Percentiles rank a stretch among this genome's conserved stretches.
Conservation (phyloP, 352 stramenopile species). For the Phytophthora sojae region DNA sequence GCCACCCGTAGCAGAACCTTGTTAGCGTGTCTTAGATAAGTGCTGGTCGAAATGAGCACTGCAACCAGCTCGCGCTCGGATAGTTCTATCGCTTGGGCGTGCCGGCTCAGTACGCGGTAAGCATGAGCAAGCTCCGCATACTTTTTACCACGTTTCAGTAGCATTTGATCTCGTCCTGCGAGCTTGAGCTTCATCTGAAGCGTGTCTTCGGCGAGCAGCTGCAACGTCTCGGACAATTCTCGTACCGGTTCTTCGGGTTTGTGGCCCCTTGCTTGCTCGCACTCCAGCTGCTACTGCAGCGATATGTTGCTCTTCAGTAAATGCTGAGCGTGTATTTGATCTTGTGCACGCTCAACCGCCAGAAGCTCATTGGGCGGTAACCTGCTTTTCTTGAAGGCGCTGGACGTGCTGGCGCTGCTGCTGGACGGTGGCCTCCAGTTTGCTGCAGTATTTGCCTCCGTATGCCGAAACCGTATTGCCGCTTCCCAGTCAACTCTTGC, state of each 20-base stretch:
- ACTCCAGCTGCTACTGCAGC: conserved; percentile 36
- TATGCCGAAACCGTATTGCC: conserved; percentile 7
- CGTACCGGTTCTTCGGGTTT: conserved; percentile 4
- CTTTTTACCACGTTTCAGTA: conserved; percentile 31
- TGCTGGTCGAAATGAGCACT: conserved; percentile 32
- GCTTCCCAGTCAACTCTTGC: conserved; percentile 21
- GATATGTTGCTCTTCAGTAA: conserved; percentile 40
- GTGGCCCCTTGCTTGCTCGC: neutral
- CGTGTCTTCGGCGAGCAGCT: conserved; percentile 35
- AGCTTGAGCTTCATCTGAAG: conserved; percentile 9
- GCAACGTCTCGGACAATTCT: conserved; percentile 22
- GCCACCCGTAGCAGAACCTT: conserved; percentile 32
- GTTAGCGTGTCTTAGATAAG: conserved; percentile 43
- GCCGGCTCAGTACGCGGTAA: conserved; percentile 26
- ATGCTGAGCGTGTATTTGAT: conserved; percentile 35
- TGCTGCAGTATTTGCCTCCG: neutral
- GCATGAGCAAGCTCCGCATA: conserved; percentile 21
- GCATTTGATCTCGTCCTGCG: neutral
- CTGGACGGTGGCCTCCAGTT: no score
- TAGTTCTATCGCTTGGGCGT: conserved; percentile 36
- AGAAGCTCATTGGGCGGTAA: neutral
- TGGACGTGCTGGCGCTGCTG: conserved; percentile 42
- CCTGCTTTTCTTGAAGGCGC: conserved; percentile 21
- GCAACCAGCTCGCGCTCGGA: conserved; percentile 42
- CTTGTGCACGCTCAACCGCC: conserved; percentile 28